Evolutionary conservation across 2,329 filamentous ascomycete genomes (phyloP).

Genomic region (Hyphodiscus sp.): DNA sequence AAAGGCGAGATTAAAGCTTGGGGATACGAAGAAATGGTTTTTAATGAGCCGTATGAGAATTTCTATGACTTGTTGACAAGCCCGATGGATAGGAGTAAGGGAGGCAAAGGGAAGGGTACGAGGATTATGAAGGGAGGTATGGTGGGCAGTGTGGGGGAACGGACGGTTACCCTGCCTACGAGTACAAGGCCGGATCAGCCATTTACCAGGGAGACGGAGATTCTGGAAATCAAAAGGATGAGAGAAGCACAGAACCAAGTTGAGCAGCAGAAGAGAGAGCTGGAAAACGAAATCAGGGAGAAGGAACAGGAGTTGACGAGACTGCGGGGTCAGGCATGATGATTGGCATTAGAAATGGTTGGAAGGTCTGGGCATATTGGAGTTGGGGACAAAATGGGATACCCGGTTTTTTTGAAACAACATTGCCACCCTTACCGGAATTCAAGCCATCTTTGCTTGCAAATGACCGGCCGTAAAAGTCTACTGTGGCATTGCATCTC

Average conservation of each 20-base stretch:
- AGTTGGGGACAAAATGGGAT: not conserved
- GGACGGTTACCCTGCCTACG: conserved; percentile 69
- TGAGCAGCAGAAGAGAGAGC: conserved; percentile 34
- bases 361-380: not conserved
- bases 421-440: not conserved
- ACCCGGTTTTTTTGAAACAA: not conserved
- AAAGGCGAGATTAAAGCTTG: conserved; percentile 66
- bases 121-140: conserved; percentile 33
- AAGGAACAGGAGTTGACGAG: conserved; percentile 21
- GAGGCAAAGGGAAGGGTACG: conserved; percentile 54
- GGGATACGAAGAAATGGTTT: conserved; percentile 89
- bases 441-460: not conserved
- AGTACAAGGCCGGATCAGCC: conserved; percentile 59
- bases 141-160: conserved; percentile 43
- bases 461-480: too few relatives aligned
- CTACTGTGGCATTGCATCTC: too few relatives aligned
- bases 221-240: conserved; percentile 53
- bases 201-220: conserved; percentile 68
- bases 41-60: conserved; percentile 92
- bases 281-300: conserved; percentile 19
- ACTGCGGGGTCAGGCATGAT: conserved; percentile 12
- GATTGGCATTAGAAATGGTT: not conserved
- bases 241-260: conserved; percentile 59
- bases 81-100: conserved; percentile 44
- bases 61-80: conserved; percentile 85